A percentile compares a stretch with the other conserved stretches of the same genome.
These are phyloP conservation scores for Clitopilus passeckerianus DNA, from an alignment of 768 basidiomycete species.

Conservation along the genomic window DNA sequence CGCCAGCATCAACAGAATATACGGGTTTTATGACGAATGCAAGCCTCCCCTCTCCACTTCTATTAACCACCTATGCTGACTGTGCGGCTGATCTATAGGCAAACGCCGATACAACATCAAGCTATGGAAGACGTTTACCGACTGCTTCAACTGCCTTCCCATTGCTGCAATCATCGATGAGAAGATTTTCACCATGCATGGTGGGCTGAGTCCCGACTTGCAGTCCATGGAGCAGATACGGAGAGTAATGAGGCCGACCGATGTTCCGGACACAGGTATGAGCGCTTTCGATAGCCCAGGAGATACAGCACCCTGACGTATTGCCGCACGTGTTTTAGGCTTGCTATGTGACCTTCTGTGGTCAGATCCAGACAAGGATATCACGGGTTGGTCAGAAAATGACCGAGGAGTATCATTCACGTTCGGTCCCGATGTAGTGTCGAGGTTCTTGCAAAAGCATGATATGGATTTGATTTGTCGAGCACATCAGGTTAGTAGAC, in stretches of 20 bases:
- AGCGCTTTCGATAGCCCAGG: not conserved
- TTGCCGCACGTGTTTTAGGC: constrained; percentile 38
- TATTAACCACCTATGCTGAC: constrained; percentile 7
- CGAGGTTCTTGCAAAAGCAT: constrained; percentile 97
- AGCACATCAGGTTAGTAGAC: constrained; percentile 82
- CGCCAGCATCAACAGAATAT: constrained; percentile 98
- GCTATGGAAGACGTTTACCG: constrained; percentile 99
- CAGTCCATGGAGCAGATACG: constrained; percentile 99
- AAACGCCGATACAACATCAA: constrained; percentile 99
- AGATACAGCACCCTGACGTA: not conserved
- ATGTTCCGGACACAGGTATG: constrained; percentile 96
- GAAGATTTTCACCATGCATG: constrained; percentile 99
- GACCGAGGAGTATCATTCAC: constrained; percentile 99
- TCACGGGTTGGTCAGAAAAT: constrained; percentile 99
- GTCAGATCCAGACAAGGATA: constrained; percentile 99
- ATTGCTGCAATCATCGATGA: constrained; percentile 99
- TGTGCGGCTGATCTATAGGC: constrained; percentile 46
- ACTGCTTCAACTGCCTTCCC: constrained; percentile 99
- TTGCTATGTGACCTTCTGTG: constrained; percentile 94
- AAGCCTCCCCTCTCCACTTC: constrained; percentile 26
- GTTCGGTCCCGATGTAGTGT: constrained; percentile 97
- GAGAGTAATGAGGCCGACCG: constrained; percentile 97
- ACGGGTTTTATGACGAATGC: constrained; percentile 99
- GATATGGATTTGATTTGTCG: constrained; percentile 99
- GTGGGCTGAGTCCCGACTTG: constrained; percentile 93